Percentiles rank a stretch among this genome's conserved stretches.
Evolutionary conservation across 2,329 filamentous ascomycete genomes (phyloP).

Genomic region (Nothophoma quercina): DNA sequence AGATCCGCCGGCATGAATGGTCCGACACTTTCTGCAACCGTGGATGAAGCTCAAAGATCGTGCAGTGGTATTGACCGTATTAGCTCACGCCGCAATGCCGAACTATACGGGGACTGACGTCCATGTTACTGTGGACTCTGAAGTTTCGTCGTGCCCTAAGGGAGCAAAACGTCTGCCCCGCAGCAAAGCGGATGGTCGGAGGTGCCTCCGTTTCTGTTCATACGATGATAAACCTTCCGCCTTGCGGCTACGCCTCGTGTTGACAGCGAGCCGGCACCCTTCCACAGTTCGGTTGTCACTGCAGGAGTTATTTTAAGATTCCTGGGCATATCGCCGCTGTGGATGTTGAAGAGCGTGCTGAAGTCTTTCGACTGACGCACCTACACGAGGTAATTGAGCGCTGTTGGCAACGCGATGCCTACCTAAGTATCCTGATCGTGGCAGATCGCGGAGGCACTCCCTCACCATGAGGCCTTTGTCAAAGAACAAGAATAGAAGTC

Average conservation of each 20-base stretch:
- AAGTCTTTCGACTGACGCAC: neutral
- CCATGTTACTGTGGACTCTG: neutral
- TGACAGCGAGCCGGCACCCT: slow-evolving; percentile 1
- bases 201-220: neutral
- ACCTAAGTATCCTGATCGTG: too few species aligned
- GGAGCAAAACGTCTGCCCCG: slow-evolving; percentile 3
- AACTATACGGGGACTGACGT: neutral
- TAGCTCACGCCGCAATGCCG: neutral
- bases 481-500: neutral
- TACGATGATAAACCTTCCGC: neutral
- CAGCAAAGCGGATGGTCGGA: neutral
- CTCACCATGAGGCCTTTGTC: neutral
- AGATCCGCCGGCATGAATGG: slow-evolving; percentile 3
- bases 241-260: slow-evolving; percentile 11
- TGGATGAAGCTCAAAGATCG: neutral
- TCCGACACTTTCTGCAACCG: neutral
- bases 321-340: neutral
- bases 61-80: neutral
- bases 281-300: neutral
- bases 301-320: neutral
- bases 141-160: slow-evolving; percentile 1
- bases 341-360: neutral
- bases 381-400: neutral
- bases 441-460: too few species aligned
- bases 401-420: neutral